Base-by-base conservation (phyloP, 257 asterid genomes). In the Catharanthus roseus region DNA sequence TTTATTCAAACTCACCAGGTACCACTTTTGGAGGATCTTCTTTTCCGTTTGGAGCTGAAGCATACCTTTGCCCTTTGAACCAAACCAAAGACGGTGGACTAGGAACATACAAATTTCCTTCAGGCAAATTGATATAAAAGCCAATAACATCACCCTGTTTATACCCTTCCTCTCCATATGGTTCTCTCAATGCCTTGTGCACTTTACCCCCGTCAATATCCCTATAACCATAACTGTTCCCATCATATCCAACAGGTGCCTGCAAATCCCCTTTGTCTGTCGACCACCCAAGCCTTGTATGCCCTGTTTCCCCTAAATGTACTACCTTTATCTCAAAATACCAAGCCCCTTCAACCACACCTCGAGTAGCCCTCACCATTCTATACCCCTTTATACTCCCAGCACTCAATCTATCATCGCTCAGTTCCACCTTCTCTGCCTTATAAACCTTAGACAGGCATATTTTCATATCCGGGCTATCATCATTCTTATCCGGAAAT, bases 191-290 rank as follows among this genome's bases (percentile, higher is more conserved):
- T n/a, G 97, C 99, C 84, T 91, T 93, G 74, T 91, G 93, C 79
- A 93, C 88, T 79, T 88, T 93, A 71, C 90, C 79, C 70, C 99
- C 99, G 77, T 91, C 99, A 80, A 86, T 73, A 82, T 93, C 99
- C 76, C 99, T 86, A 65, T 88, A 93, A 23, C 97, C 97, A 60
- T 85, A 95, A 82, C 99, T 88, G 82, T 87, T 88, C 73, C 82
- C 95, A 82, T 95, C 99, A 74, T 88, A 95, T 36, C 99, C 99
- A 31, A 89, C 97, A 0, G 99, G 99, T 2, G 97, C 99, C 81
- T 95, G 99, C 81, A 95, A 82, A 81, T 91, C 99, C 75, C 93
- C 99, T 79, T 89, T 91, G 68, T 91, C 99, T 1, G 96, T 91
- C 0, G 97, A 82, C 99, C 99, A 95, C 5, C 99, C 99, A 44